phyloP scores from a whole-genome alignment of 306 rosid genomes.

The Glycine tomentella region DNA sequence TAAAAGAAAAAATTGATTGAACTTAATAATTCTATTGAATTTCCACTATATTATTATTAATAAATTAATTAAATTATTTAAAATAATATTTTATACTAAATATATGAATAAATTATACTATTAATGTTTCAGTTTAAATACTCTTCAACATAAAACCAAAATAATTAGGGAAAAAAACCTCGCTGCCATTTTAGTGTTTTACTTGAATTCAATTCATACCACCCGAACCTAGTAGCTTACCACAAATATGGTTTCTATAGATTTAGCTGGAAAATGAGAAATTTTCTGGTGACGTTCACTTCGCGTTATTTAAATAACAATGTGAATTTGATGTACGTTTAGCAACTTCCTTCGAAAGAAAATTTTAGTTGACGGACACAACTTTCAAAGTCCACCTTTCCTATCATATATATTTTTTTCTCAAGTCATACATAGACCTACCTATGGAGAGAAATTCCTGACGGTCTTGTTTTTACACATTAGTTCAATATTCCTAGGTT shows the following conservation, averaged over 20 bases:
- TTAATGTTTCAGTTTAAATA: background rate
- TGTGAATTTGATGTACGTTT: background rate
- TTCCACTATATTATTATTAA: background rate
- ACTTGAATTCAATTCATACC: background rate
- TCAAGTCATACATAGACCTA: conserved; percentile 12
- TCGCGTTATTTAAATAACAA: background rate
- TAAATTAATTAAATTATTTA: background rate
- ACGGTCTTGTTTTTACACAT: conserved; percentile 8
- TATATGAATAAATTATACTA: background rate
- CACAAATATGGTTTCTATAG: background rate
- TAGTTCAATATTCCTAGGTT: conserved; percentile 4
- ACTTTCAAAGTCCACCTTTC: conserved; percentile 46
- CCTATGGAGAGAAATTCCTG: background rate
- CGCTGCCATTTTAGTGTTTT: background rate
- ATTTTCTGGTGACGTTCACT: conserved; percentile 8
- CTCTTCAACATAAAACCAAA: background rate
- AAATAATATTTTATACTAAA: no score
- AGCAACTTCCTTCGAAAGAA: conserved; percentile 44
- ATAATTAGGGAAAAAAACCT: background rate
- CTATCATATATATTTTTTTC: conserved; percentile 19
- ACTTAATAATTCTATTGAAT: background rate
- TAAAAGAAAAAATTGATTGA: background rate
- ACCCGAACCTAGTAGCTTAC: background rate
- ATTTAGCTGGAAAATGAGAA: background rate
- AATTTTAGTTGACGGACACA: conserved; percentile 26